Percentiles rank a stretch among this genome's conserved stretches.
These are phyloP conservation scores for Geosmithia putterillii DNA, from an alignment of 2,329 filamentous ascomycete species.

Conservation along the genomic window DNA sequence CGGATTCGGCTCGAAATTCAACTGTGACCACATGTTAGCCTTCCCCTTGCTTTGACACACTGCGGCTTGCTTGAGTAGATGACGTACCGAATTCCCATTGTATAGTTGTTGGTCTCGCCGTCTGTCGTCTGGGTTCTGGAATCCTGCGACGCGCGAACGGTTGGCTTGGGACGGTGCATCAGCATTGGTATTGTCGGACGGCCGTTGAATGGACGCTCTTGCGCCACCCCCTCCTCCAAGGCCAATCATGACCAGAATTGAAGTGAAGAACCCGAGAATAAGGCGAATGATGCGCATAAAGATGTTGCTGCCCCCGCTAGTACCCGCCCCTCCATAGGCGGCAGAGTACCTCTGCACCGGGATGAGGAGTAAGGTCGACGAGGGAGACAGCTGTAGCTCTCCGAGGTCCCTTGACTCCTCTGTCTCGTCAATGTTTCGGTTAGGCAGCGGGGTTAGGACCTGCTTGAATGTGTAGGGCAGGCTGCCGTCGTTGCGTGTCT, in stretches of 20 bases:
- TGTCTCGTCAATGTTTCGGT: slow-evolving; percentile 56
- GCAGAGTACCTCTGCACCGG: slow-evolving; percentile 42
- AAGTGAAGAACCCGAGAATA: slow-evolving; percentile 20
- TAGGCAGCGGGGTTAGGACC: slow-evolving; percentile 67
- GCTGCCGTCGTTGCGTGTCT: slow-evolving; percentile 40
- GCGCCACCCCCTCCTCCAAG: slow-evolving; percentile 7
- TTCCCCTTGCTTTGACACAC: slow-evolving; percentile 12
- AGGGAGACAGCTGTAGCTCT: slow-evolving; percentile 63
- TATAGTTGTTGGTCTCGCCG: slow-evolving; percentile 61
- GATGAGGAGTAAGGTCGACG: slow-evolving; percentile 71
- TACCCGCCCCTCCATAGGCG: slow-evolving; percentile 24
- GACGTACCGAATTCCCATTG: slow-evolving; percentile 79
- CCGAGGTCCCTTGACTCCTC: slow-evolving; percentile 61
- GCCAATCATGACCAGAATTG: slow-evolving; percentile 20
- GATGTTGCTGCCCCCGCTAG: slow-evolving; percentile 10
- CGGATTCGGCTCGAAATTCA: slow-evolving; percentile 56
- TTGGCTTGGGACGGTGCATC: background rate
- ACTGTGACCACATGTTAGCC: slow-evolving; percentile 20
- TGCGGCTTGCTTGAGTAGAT: background rate
- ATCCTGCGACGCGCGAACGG: slow-evolving; percentile 10
- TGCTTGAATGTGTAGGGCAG: slow-evolving; percentile 74
- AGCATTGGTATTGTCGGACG: no score
- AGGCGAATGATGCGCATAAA: slow-evolving; percentile 16
- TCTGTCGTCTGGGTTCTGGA: slow-evolving; percentile 36
- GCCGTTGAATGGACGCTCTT: background rate